phyloP scores from a whole-genome alignment of 495 filamentous ascomycete genomes.

The Emericellopsis terricola region DNA sequence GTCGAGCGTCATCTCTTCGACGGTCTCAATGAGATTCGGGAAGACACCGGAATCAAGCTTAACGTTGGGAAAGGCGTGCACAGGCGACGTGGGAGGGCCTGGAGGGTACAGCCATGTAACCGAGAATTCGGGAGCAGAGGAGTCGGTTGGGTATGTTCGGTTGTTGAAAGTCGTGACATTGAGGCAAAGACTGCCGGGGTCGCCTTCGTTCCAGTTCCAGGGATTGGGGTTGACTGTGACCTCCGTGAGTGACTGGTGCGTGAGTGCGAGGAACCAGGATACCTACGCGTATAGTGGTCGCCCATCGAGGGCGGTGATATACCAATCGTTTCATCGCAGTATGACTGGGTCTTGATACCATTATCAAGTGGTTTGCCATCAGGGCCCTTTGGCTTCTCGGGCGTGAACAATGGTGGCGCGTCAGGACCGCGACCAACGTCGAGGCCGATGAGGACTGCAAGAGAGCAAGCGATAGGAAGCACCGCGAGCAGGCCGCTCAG shows the following conservation, averaged over 20 bases:
- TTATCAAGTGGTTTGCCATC: constrained; percentile 1
- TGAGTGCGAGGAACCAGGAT: too few relatives aligned
- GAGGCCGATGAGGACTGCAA: constrained; percentile 21
- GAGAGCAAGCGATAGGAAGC: constrained; percentile 19
- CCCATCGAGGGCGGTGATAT: neutral
- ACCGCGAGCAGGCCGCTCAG: constrained; percentile 18
- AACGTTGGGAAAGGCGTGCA: constrained; percentile 23
- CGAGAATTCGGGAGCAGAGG: constrained; percentile 16
- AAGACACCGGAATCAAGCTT: constrained; percentile 8
- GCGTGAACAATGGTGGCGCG: constrained; percentile 12
- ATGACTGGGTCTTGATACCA: constrained; percentile 1
- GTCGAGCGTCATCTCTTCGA: constrained; percentile 11
- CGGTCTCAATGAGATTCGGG: constrained; percentile 8
- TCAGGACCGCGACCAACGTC: constrained; percentile 17
- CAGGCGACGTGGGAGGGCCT: constrained; percentile 9
- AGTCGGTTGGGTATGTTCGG: constrained; percentile 13
- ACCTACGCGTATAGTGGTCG: constrained; percentile 1
- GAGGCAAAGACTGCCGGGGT: neutral
- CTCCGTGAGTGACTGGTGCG: neutral
- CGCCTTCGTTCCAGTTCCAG: constrained; percentile 1
- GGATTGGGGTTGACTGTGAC: constrained; percentile 1
- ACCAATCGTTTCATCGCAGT: constrained; percentile 1
- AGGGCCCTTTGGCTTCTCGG: constrained; percentile 2
- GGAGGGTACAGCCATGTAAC: constrained; percentile 19
- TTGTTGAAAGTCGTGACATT: constrained; percentile 19